Evolutionary conservation across 176 grass and related monocot species (phyloP), one percentile per base, ranked within the genome.

Genomic region (Oryza punctata): DNA sequence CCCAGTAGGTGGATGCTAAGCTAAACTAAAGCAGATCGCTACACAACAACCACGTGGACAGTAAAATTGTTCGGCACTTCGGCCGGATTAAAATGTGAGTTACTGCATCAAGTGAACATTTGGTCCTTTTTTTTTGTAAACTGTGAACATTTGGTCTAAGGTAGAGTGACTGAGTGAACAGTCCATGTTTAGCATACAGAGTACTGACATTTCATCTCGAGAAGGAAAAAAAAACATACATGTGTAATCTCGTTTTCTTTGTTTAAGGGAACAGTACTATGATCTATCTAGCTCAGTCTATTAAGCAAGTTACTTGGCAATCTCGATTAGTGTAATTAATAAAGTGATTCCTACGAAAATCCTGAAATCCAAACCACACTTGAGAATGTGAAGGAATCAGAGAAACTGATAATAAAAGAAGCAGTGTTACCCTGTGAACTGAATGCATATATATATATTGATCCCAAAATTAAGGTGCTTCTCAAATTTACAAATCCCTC

Each of bases 401-500:
- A 44, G 43, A 71, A 43, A 45, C 7, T 45, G n/a, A n/a, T 23
- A 40, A 44, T 23, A 35, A 6, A 40, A 44, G 21, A 59, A 59
- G 29, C 29, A 14, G n/a, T 16, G 57, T 57, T 80, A 11, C 64
- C 6, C 18, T 14, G 23, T 78, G 80, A 35, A 43, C 33, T 10
- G 49, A 61, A 68, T 84, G 61, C 75, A 35, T 35, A 73, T 21
- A 33, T 28, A 35, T 35, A 73, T 21, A 33, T 28, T 8, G 3
- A 40, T 38, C 21, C 47, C 18, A 21, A 60, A 60, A 60, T 60
- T 10, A 60, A n/a, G 61, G 63, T 24, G 16, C 49, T 69, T 61
- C 13, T 64, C 77, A 80, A 68, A 85, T 89, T 70, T 76, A 76
- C 82, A 81, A 5, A 76, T 81, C 8, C 64, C 49, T 81, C 71